phyloP scores from a whole-genome alignment of 345 rosid species.

The Gossypium mustelinum region DNA sequence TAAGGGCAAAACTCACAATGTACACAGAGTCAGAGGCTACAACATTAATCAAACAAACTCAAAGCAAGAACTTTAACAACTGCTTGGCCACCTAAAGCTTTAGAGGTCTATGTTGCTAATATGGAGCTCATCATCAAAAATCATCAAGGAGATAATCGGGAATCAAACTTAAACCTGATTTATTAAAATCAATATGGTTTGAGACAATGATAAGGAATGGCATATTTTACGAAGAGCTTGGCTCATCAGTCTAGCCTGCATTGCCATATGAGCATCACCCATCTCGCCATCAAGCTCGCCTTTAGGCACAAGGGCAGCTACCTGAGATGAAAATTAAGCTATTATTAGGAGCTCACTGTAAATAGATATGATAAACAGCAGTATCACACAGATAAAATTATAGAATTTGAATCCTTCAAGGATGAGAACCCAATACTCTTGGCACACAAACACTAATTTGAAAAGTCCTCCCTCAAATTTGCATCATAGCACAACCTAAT shows the following conservation, averaged over 20 bases:
- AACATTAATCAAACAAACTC: neutral
- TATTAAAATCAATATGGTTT: constrained; percentile 39
- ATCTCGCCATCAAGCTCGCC: constrained; percentile 98
- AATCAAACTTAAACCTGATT: neutral
- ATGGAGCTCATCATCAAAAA: neutral
- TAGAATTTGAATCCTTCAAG: neutral
- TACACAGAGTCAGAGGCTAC: neutral
- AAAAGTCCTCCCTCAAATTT: neutral
- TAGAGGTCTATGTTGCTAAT: neutral
- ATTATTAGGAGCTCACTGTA: neutral
- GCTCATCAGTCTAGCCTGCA: constrained; percentile 99
- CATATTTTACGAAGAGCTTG: constrained; percentile 97
- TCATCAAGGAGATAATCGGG: constrained; percentile 15
- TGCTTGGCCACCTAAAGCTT: neutral
- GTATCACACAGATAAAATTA: neutral
- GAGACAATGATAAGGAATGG: constrained; percentile 83
- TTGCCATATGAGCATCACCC: constrained; percentile 99
- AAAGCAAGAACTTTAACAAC: constrained; percentile 39
- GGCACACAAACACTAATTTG: neutral
- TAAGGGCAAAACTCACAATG: neutral
- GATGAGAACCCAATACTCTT: neutral
- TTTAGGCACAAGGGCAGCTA: constrained; percentile 98
- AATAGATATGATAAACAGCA: neutral
- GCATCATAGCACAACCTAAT: neutral
- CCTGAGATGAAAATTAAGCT: constrained; percentile 39